Conservation (phyloP, 1,139 yeast species). For the Wickerhamomyces sp. region DNA sequence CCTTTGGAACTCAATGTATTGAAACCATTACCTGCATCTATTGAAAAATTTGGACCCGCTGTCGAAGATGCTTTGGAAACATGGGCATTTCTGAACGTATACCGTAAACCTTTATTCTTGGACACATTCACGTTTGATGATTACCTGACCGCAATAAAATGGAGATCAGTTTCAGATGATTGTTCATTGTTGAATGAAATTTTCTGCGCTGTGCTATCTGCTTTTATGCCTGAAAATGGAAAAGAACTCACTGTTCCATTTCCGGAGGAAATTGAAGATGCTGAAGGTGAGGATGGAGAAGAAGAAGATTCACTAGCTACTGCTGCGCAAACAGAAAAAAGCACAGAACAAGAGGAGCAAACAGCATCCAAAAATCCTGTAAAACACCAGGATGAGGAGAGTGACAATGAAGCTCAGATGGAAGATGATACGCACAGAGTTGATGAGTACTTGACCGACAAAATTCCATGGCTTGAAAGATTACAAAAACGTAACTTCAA, state of each 20-base stretch:
- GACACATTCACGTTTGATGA: conserved; percentile 82
- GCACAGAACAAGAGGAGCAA: conserved; percentile 14
- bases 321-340: conserved; percentile 17
- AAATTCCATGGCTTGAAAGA: conserved; percentile 74
- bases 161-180: conserved; percentile 39
- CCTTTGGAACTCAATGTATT: conserved; percentile 22
- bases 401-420: conserved; percentile 15
- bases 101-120: conserved; percentile 54
- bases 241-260: conserved; percentile 14
- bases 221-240: conserved; percentile 17
- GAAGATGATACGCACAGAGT: conserved; percentile 27
- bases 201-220: conserved; percentile 53
- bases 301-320: conserved; percentile 16
- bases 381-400: conserved; percentile 20
- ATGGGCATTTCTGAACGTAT: conserved; percentile 75
- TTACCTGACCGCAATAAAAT: conserved; percentile 57
- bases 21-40: conserved; percentile 19
- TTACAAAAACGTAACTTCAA: conserved; percentile 68
- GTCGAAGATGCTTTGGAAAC: conserved; percentile 51
- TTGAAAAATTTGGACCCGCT: conserved; percentile 20
- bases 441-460: conserved; percentile 51
- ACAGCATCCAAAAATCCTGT: conserved; percentile 18
- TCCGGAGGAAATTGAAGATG: conserved; percentile 23
- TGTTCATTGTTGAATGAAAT: conserved; percentile 65
- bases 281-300: conserved; percentile 26